Evolutionary conservation across 2,329 filamentous ascomycete genomes (phyloP).

Genomic region (Exophiala calicioides): DNA sequence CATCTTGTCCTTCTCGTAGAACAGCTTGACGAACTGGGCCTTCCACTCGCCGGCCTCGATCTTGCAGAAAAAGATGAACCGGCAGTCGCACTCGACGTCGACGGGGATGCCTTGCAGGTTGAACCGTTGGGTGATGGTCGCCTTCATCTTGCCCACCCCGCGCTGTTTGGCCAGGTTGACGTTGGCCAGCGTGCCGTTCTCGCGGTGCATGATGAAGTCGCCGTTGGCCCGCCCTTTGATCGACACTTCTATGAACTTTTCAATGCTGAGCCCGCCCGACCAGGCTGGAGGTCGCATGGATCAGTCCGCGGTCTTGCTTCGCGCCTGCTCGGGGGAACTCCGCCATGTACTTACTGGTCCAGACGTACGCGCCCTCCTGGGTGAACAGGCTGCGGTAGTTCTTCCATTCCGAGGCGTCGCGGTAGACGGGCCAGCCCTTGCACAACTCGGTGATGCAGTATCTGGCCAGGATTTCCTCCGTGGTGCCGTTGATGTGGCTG

Average conservation of each 20-base stretch:
- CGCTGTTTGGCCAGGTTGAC: conserved; percentile 42
- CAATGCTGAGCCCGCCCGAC: conserved; percentile 46
- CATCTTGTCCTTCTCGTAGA: conserved; percentile 57
- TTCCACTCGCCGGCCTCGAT: conserved; percentile 43
- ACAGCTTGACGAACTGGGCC: conserved; percentile 49
- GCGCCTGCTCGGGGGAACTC: not conserved
- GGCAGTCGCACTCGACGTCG: conserved; percentile 55
- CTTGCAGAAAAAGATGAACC: conserved; percentile 52
- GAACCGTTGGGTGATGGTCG: conserved; percentile 56
- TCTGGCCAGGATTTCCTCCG: conserved; percentile 46
- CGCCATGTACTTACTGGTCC: conserved; percentile 51
- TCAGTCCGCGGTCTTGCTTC: conserved; percentile 3
- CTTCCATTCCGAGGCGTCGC: conserved; percentile 56
- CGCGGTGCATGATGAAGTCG: conserved; percentile 60
- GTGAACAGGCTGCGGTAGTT: conserved; percentile 54
- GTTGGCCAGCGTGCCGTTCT: conserved; percentile 53
- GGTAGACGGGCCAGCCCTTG: conserved; percentile 58
- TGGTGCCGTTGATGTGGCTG: conserved; percentile 48
- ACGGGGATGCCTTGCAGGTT: conserved; percentile 40
- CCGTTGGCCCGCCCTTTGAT: conserved; percentile 53
- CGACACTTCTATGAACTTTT: conserved; percentile 53
- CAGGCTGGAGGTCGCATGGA: conserved; percentile 43
- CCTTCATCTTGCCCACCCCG: conserved; percentile 57
- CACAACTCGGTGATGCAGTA: conserved; percentile 54
- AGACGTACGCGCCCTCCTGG: conserved; percentile 48